Evolutionary conservation across 768 basidiomycete species (phyloP), one percentile per base, ranked within the genome.

Genomic region (Leccinum ochraceum): DNA sequence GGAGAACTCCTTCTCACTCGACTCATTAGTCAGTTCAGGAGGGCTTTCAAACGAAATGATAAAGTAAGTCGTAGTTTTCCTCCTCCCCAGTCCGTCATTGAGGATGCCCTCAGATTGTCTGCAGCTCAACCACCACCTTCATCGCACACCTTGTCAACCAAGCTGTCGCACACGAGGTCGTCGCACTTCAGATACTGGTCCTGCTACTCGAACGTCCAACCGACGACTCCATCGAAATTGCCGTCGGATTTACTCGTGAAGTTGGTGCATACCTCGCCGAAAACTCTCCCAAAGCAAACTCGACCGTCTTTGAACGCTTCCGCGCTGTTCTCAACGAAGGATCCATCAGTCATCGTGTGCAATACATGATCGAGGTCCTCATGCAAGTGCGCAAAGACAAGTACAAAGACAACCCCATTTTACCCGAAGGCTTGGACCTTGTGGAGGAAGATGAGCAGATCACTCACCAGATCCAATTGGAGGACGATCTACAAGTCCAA

Each of bases 341-440:
- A 26, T 79, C 83, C 49, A 96, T 99, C 74, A 95, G 92, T 69
- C 95, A 98, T 67, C 87, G 97, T 66, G 93, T 96, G 30, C 97
- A 98, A 72, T 99, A 98, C 77, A 98, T 98, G 97, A 94, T 99
- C 66, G 97, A 98, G 77, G 97, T 98, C 3, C 81, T 98, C 52
- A 98, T 99, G 93, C 97, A 98, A 76, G 93, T 97, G 8, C 83
- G 97, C 66, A 98, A 97, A 79, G 97, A 99, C 80, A 95, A 94
- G 76, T 98, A 93, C 82, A 98, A 98, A 82, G 97, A 98, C 71
- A 98, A 99, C 73, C 95, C 95, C 17, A 86, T 94, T 64, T 74
- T 98, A 44, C 88, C 93, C 2, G 97, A 98, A 69, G 97, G 96
- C 1, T 74, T 99, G 70, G 97, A 99, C 72, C 77, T 99, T 34